Percentiles rank a stretch among this genome's conserved stretches.
Evolutionary conservation across 1,284 basidiomycete genomes (phyloP).

Genomic region (Schizophyllum amplum): DNA sequence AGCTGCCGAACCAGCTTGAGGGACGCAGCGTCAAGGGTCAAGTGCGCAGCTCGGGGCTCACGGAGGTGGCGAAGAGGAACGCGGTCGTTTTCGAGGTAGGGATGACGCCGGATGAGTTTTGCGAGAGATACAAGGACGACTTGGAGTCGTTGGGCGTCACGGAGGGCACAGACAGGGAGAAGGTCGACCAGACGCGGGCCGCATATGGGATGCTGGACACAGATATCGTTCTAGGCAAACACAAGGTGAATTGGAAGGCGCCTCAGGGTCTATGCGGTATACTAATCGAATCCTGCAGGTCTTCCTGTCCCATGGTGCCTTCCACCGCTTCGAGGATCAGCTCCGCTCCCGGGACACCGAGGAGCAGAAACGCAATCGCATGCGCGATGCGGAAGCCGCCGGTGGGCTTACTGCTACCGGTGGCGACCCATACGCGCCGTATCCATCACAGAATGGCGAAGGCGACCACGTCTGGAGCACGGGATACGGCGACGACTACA

Average conservation of each 20-base stretch:
- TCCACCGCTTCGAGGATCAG: slow-evolving; percentile 87
- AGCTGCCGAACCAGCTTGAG: slow-evolving; percentile 90
- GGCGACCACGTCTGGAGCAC: slow-evolving; percentile 1
- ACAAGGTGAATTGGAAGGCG: slow-evolving; percentile 48
- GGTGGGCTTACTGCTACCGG: slow-evolving; percentile 66
- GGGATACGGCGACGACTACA: slow-evolving; percentile 44
- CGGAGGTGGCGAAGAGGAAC: slow-evolving; percentile 69
- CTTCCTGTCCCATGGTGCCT: slow-evolving; percentile 82
- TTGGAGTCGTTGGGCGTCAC: slow-evolving; percentile 37
- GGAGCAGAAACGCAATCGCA: slow-evolving; percentile 70
- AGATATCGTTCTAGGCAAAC: slow-evolving; percentile 75
- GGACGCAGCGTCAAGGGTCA: slow-evolving; percentile 89
- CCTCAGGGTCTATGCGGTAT: neutral
- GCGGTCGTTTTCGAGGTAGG: slow-evolving; percentile 73
- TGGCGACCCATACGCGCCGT: slow-evolving; percentile 75
- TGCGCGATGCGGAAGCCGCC: slow-evolving; percentile 68
- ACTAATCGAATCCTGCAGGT: slow-evolving; percentile 42
- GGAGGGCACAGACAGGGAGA: slow-evolving; percentile 46
- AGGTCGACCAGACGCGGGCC: slow-evolving; percentile 52
- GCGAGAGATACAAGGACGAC: slow-evolving; percentile 69
- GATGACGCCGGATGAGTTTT: slow-evolving; percentile 86
- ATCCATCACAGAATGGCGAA: slow-evolving; percentile 38
- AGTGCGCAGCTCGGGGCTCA: slow-evolving; percentile 74
- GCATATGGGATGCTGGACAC: slow-evolving; percentile 60
- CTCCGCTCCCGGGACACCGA: slow-evolving; percentile 78